phyloP scores from a whole-genome alignment of 805 yeast genomes.

The Candida adriatica region DNA sequence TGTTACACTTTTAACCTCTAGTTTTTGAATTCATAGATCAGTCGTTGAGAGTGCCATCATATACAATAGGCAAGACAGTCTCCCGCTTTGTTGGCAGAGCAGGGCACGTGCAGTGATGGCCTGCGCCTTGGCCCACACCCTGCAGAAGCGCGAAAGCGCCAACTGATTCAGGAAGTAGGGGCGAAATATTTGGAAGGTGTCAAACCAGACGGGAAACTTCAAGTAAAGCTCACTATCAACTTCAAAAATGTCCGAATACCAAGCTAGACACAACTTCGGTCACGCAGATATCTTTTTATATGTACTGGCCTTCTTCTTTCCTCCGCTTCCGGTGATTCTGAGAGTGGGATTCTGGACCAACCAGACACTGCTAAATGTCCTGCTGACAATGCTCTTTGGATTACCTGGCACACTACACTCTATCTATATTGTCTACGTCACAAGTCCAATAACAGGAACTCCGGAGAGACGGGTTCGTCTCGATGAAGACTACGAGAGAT shows the following conservation, averaged over 20 bases:
- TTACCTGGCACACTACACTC: constrained; percentile 72
- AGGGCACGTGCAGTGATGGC: too few species aligned
- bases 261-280: constrained; percentile 12
- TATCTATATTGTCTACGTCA: constrained; percentile 39
- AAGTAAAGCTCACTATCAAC: too few species aligned
- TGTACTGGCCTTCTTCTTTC: constrained; percentile 54
- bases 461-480: constrained; percentile 13
- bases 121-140: too few species aligned
- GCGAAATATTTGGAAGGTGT: too few species aligned
- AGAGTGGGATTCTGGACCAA: constrained; percentile 53
- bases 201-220: too few species aligned
- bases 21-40: too few species aligned
- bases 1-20: too few species aligned
- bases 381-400: constrained; percentile 67
- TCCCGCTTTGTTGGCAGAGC: too few species aligned
- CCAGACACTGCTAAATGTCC: constrained; percentile 51
- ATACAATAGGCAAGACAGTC: too few species aligned
- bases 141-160: too few species aligned
- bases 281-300: constrained; percentile 49
- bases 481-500: constrained; percentile 17
- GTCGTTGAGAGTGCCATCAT: too few species aligned
- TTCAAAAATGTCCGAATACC: constrained; percentile 7
- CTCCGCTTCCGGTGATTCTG: constrained; percentile 68
- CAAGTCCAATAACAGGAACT: constrained; percentile 16
- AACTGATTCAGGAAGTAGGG: too few species aligned